Evolutionary conservation across 805 yeast species (phyloP).

Genomic region (Komagataella mondaviorum): DNA sequence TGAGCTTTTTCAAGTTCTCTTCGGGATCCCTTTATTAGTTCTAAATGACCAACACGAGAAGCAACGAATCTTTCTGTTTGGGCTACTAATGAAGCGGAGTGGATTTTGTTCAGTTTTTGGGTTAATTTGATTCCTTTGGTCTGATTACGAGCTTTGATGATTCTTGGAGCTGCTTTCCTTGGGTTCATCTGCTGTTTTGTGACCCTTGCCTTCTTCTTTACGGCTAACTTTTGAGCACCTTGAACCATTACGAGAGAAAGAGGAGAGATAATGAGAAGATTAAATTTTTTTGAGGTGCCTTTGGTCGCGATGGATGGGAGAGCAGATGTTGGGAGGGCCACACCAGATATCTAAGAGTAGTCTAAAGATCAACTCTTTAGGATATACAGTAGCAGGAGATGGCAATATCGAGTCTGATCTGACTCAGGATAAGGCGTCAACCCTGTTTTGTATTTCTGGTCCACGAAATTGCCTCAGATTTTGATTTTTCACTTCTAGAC

Average conservation of each 20-base stretch:
- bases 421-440: no score
- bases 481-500: no score
- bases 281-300: not conserved
- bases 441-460: no score
- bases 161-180: constrained; percentile 63
- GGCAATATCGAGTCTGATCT: no score
- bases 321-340: no score
- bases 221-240: constrained; percentile 48
- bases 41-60: constrained; percentile 88
- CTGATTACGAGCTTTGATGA: constrained; percentile 47
- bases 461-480: no score
- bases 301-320: not conserved
- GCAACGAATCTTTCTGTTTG: constrained; percentile 80
- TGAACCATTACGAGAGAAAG: constrained; percentile 42
- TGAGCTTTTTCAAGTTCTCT: constrained; percentile 59
- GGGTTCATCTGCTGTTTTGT: constrained; percentile 56
- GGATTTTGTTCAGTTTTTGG: constrained; percentile 43
- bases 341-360: no score
- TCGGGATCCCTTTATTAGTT: constrained; percentile 81
- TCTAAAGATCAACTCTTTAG: no score
- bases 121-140: constrained; percentile 25
- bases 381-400: no score
- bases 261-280: not conserved
- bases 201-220: constrained; percentile 35
- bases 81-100: constrained; percentile 35